Evolutionary conservation across 2,329 filamentous ascomycete species (phyloP).

Genomic region (Aureobasidium melanogenum): DNA sequence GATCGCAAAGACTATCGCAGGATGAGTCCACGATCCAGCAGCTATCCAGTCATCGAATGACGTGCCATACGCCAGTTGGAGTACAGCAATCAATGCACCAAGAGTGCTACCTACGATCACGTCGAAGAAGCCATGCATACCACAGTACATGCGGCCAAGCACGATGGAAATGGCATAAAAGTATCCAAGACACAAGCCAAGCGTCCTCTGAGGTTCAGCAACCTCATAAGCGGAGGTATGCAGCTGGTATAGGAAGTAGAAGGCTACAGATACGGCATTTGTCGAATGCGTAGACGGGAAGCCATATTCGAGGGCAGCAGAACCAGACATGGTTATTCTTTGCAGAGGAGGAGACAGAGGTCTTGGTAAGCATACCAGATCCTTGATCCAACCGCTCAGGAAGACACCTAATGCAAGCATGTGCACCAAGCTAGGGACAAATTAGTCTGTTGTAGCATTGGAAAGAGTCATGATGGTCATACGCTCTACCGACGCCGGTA

Average conservation of each 20-base stretch:
- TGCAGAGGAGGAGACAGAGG: constrained; percentile 86
- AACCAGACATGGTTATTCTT: constrained; percentile 95
- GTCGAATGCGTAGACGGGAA: constrained; percentile 96
- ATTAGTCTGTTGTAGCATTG: neutral
- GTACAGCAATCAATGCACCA: constrained; percentile 55
- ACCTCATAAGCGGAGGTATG: constrained; percentile 56
- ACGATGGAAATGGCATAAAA: constrained; percentile 86
- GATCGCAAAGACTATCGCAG: constrained; percentile 53
- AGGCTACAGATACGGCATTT: constrained; percentile 88
- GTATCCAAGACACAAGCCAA: constrained; percentile 58
- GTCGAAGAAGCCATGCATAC: constrained; percentile 96
- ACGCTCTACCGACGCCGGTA: constrained; percentile 78
- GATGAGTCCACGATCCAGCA: constrained; percentile 53
- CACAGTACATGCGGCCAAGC: constrained; percentile 86
- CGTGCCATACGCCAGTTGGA: constrained; percentile 47
- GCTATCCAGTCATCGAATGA: constrained; percentile 64
- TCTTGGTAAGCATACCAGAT: constrained; percentile 83
- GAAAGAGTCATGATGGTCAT: constrained; percentile 32
- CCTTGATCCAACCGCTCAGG: constrained; percentile 82
- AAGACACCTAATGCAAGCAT: constrained; percentile 60
- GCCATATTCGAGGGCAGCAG: constrained; percentile 88
- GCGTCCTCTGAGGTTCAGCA: constrained; percentile 34
- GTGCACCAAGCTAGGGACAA: constrained; percentile 33
- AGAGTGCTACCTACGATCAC: constrained; percentile 72
- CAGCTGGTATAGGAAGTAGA: constrained; percentile 70